Evolutionary conservation across 2,329 filamentous ascomycete genomes (phyloP).

Genomic region (Akanthomyces lecanii): DNA sequence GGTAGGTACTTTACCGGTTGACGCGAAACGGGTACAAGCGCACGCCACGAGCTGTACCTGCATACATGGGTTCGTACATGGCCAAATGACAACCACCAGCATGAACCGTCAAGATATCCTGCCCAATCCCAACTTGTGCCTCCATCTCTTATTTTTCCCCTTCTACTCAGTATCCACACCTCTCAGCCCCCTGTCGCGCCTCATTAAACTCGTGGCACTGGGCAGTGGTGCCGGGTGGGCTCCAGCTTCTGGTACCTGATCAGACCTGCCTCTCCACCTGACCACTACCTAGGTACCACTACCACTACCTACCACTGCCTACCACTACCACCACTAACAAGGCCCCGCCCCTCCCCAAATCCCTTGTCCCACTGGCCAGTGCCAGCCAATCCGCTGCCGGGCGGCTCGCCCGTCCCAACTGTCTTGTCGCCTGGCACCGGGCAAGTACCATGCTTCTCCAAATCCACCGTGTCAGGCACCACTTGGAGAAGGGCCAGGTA

Average conservation of each 20-base stretch:
- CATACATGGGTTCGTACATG: not conserved
- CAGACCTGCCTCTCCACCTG: conserved; percentile 1
- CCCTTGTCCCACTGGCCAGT: not conserved
- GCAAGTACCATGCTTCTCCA: conserved; percentile 1
- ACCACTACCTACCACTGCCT: no score
- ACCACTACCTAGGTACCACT: not conserved
- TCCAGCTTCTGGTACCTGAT: not conserved
- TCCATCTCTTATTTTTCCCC: not conserved
- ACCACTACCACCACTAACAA: not conserved
- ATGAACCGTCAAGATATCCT: no score
- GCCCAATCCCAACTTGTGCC: no score
- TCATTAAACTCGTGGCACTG: conserved; percentile 11
- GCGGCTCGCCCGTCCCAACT: conserved; percentile 5
- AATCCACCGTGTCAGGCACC: conserved; percentile 2
- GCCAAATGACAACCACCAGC: not conserved
- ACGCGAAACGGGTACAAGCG: not conserved
- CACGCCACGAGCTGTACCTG: conserved; percentile 1
- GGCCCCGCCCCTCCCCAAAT: not conserved
- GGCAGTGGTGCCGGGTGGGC: not conserved
- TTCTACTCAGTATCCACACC: not conserved
- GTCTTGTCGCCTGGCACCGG: conserved; percentile 1
- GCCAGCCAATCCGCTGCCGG: not conserved
- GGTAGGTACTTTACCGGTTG: not conserved
- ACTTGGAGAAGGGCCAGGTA: not conserved
- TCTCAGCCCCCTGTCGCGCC: not conserved